phyloP scores from a whole-genome alignment of 164 flowering plant species.

The Magnolia sinica region DNA sequence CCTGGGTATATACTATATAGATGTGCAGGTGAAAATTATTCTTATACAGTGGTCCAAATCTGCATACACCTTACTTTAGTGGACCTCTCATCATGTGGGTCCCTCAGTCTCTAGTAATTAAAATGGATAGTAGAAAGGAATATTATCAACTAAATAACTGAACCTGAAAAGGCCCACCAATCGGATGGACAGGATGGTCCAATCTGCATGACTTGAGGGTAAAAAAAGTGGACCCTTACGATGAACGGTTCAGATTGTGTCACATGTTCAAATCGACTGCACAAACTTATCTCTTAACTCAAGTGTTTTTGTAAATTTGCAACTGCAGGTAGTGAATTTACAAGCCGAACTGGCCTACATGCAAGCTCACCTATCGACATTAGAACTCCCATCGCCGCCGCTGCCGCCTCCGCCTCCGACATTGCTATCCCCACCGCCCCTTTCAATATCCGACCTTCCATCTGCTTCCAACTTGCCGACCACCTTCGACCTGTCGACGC shows the following conservation, averaged over 20 bases:
- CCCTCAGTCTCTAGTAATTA: no score
- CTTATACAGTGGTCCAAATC: no score
- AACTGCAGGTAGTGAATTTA: slow-evolving; percentile 56
- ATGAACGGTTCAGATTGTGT: not conserved
- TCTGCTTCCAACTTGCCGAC: slow-evolving; percentile 33
- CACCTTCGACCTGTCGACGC: slow-evolving; percentile 49
- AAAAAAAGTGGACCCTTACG: not conserved
- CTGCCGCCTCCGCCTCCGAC: slow-evolving; percentile 35
- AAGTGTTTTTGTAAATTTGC: not conserved
- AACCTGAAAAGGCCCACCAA: no score
- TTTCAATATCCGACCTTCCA: slow-evolving; percentile 47
- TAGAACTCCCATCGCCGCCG: slow-evolving; percentile 67
- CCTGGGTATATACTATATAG: no score
- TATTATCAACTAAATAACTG: no score
- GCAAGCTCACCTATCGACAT: slow-evolving; percentile 63
- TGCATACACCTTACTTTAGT: no score
- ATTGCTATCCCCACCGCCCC: slow-evolving; percentile 27
- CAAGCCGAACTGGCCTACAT: slow-evolving; percentile 68
- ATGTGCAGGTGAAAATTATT: no score
- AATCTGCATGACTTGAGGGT: not conserved
- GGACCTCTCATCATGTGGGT: no score
- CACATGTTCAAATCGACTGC: not conserved
- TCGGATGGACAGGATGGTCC: not conserved
- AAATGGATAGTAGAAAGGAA: no score
- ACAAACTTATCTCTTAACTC: not conserved